Evolutionary conservation across 106 monocot species (phyloP).

Genomic region (Dioscorea zingiberensis): DNA sequence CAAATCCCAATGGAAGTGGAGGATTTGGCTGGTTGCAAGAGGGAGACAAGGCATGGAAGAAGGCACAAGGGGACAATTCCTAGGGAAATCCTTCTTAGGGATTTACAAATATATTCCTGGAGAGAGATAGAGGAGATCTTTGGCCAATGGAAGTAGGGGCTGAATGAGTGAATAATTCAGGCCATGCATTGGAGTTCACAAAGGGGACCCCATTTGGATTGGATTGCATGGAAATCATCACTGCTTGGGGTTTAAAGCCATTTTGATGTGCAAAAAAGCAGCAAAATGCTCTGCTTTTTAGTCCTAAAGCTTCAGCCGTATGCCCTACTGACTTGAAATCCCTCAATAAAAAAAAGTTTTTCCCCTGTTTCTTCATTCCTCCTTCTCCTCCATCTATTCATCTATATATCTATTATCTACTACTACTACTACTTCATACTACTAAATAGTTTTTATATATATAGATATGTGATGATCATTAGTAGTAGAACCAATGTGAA

Average conservation of each 20-base stretch:
- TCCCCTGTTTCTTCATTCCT: too few species aligned
- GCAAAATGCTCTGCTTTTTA: background rate
- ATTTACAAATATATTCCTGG: background rate
- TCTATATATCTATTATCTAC: too few species aligned
- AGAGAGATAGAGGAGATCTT: background rate
- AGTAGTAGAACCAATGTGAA: too few species aligned
- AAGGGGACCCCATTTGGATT: background rate
- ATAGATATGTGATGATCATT: too few species aligned
- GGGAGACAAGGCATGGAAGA: conserved; percentile 1
- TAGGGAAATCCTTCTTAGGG: background rate
- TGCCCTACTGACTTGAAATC: background rate
- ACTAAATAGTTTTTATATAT: too few species aligned
- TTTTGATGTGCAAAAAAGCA: background rate
- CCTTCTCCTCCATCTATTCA: too few species aligned
- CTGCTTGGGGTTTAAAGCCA: background rate
- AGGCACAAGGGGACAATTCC: background rate
- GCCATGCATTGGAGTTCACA: background rate
- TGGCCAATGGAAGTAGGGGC: background rate
- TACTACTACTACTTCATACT: too few species aligned
- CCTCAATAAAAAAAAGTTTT: background rate
- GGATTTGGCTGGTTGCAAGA: background rate
- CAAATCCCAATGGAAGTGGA: background rate
- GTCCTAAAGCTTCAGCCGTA: background rate
- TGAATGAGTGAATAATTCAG: background rate
- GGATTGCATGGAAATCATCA: conserved; percentile 4